Percentiles rank a stretch among this genome's conserved stretches.
phyloP scores from a whole-genome alignment of 2,329 filamentous ascomycete species.

The Emergomyces pasteurianus region DNA sequence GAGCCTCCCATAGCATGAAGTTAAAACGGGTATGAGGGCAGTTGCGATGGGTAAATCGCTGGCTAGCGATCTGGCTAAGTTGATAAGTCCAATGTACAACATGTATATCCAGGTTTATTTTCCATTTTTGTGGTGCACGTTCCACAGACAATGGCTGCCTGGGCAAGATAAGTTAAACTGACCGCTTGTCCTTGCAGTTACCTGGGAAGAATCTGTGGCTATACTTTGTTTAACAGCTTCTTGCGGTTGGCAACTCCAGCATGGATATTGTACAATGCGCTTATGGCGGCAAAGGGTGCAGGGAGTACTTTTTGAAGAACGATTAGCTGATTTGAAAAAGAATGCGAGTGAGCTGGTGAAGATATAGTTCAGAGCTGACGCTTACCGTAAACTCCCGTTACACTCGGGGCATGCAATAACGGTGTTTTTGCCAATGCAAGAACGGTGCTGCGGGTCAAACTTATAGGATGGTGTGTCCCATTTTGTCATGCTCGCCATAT shows the following conservation, averaged over 20 bases:
- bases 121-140: not conserved
- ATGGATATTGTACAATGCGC: not conserved
- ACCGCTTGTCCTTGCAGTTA: not conserved
- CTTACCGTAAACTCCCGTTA: not conserved
- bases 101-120: not conserved
- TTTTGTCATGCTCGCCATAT: not conserved
- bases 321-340: not conserved
- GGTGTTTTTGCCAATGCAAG: not conserved
- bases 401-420: not conserved
- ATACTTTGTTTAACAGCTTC: not conserved
- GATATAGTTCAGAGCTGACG: not conserved
- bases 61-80: not conserved
- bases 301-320: not conserved
- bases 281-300: not conserved
- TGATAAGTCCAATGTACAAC: not conserved
- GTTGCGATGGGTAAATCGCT: not conserved
- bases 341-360: not conserved
- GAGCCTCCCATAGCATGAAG: not conserved
- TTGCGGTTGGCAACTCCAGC: not conserved
- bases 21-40: not conserved
- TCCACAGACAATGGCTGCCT: not conserved
- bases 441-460: not conserved
- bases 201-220: not conserved
- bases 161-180: not conserved
- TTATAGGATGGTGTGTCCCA: not conserved